A percentile compares a stretch with the other conserved stretches of the same genome.
phyloP scores from a whole-genome alignment of 192 early-diverging fungal species.

The Dimargaris cristalligena region DNA sequence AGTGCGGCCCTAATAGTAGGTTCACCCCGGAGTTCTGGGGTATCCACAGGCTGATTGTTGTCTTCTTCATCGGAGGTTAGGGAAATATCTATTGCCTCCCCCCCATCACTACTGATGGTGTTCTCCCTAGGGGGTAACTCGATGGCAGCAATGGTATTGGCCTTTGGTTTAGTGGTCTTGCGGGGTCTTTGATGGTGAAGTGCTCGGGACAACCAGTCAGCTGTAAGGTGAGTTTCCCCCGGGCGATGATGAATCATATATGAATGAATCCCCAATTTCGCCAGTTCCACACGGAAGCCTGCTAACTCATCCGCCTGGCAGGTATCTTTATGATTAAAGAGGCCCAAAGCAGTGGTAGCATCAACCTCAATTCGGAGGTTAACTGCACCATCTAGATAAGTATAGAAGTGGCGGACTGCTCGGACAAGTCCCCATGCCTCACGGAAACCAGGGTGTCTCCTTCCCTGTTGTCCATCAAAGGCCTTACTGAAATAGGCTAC shows the following conservation, averaged over 20 bases:
- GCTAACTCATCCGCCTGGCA: not conserved
- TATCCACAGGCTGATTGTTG: not conserved
- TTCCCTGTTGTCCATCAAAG: not conserved
- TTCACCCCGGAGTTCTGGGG: not conserved
- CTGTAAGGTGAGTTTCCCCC: not conserved
- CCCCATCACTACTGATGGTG: not conserved
- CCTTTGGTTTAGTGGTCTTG: not conserved
- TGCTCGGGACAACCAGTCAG: not conserved
- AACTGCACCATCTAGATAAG: conserved; percentile 13
- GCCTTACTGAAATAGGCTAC: conserved; percentile 15
- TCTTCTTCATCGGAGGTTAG: not conserved
- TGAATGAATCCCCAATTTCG: not conserved
- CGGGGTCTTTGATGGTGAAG: not conserved
- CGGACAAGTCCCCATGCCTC: conserved; percentile 12
- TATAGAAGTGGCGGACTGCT: conserved; percentile 14
- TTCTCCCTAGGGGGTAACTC: not conserved
- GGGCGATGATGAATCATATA: not conserved
- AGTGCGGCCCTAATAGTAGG: not conserved
- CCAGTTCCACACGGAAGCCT: not conserved
- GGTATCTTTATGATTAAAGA: not conserved
- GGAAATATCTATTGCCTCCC: not conserved
- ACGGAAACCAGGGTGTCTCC: conserved; percentile 11
- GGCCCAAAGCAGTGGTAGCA: conserved; percentile 7
- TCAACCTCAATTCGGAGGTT: conserved; percentile 16
- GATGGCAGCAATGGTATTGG: not conserved